Percentiles rank a stretch among this genome's conserved stretches.
These are phyloP conservation scores for Sistotremastrum niveocremeum DNA, from an alignment of 768 basidiomycete genomes.

Conservation along the genomic window DNA sequence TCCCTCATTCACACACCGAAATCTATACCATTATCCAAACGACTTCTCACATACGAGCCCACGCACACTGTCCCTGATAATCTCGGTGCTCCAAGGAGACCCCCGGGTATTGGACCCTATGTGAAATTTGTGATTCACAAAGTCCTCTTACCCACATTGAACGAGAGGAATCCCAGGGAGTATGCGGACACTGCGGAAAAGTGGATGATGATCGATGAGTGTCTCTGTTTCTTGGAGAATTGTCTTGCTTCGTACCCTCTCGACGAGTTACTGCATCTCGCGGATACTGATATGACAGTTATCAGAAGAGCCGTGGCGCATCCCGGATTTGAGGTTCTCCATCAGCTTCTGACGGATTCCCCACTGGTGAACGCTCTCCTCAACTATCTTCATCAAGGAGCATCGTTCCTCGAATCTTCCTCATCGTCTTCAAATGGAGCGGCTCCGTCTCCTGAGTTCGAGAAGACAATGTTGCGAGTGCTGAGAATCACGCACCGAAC, in stretches of 20 bases:
- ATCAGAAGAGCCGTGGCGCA: conserved; percentile 51
- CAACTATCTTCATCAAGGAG: conserved; percentile 28
- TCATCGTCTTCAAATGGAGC: conserved; percentile 3
- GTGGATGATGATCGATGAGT: conserved; percentile 80
- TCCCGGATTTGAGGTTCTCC: conserved; percentile 80
- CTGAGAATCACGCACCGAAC: conserved; percentile 71
- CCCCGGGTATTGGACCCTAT: conserved; percentile 73
- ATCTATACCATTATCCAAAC: conserved; percentile 46
- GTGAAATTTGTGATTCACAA: conserved; percentile 81
- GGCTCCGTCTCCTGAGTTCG: conserved; percentile 45
- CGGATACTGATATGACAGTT: conserved; percentile 37
- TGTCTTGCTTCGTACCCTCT: conserved; percentile 72
- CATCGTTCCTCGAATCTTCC: not conserved
- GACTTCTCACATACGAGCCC: conserved; percentile 43
- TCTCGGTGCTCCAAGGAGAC: conserved; percentile 67
- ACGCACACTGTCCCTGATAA: conserved; percentile 67
- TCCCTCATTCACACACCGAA: conserved; percentile 78
- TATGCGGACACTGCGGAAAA: conserved; percentile 63
- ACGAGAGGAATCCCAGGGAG: conserved; percentile 30
- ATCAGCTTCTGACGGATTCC: conserved; percentile 60
- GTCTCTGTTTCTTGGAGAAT: conserved; percentile 75
- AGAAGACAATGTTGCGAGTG: conserved; percentile 62
- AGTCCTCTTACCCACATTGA: conserved; percentile 54
- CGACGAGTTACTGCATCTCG: conserved; percentile 47
- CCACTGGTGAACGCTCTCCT: conserved; percentile 62